Base-by-base conservation (phyloP, 495 filamentous ascomycete genomes). In the Xylaria nigripes region DNA sequence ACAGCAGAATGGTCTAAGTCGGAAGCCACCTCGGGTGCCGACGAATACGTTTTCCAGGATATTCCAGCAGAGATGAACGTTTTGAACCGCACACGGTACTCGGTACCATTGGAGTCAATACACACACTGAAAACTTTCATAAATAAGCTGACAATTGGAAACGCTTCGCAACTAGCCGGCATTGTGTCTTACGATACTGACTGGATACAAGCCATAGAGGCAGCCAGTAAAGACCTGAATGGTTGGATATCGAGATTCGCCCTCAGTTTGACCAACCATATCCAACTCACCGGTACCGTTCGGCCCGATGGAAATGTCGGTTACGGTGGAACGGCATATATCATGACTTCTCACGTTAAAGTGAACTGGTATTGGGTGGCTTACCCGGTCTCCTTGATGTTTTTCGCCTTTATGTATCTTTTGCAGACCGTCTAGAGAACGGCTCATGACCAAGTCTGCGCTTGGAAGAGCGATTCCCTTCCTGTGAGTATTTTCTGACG, bases 281-380 rank as follows among this genome's bases (percentile, higher is more conserved):
- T 72, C 12, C 65, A 65, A 21, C 58, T 56, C 24, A 62, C 62
- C 16, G 68, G 68, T 19, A 55, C 24, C 36, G 44, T 60, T 38
- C 36, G 41, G 34, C 25, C 34, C 22, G 34, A 25, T 5, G 25
- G 48, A 2, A 45, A 22, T 2, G 48, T 48, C 6, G 27, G 38
- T 1, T 72, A 72, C 44, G 48, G 54, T 24, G 70, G 67, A 2
- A 58, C 46, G 4, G 67, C 70, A 5, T 59, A 59, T 21, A 58
- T 64, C 30, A 53, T 67, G 42, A 60, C 59, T 18, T 62, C 67
- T 6, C 65, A 65, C 43, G 59, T 71, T 19, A 51, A 50, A 19
- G 68, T 72, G n/a, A 61, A 64, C 48, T 72, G 65, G 70, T 57
- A 47, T 34, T 72, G 70, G 70, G 50, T 69, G 40, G 48, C 68